phyloP scores from a whole-genome alignment of 208 protist species.

The Crithidia sp. region DNA sequence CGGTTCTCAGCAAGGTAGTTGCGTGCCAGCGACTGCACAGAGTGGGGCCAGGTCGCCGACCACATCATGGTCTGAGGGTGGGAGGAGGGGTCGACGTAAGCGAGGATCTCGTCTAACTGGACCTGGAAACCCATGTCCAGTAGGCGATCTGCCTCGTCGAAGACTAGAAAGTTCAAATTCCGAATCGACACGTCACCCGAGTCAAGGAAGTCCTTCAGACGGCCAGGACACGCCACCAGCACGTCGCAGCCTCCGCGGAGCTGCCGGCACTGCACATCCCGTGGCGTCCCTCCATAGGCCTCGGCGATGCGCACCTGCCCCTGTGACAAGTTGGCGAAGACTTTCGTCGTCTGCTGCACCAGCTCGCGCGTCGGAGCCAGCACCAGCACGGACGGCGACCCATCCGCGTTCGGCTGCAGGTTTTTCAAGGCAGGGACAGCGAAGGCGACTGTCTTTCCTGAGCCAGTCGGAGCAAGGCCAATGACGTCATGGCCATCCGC shows the following conservation, averaged over 20 bases:
- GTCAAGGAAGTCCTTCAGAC: constrained; percentile 96
- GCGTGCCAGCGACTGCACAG: constrained; percentile 80
- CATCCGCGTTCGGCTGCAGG: constrained; percentile 47
- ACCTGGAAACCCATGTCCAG: constrained; percentile 94
- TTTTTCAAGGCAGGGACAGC: constrained; percentile 92
- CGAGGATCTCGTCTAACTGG: constrained; percentile 96
- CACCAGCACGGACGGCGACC: constrained; percentile 93
- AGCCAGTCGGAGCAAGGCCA: constrained; percentile 97
- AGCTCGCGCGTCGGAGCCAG: constrained; percentile 99
- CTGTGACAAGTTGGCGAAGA: constrained; percentile 77
- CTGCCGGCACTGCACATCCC: constrained; percentile 63
- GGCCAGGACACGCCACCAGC: constrained; percentile 98
- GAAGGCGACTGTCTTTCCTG: constrained; percentile 99
- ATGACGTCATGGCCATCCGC: constrained; percentile 95
- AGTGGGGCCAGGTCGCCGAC: constrained; percentile 94
- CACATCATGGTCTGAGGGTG: constrained; percentile 97
- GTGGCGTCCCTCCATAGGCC: constrained; percentile 80
- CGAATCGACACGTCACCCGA: constrained; percentile 88
- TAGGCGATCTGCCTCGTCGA: constrained; percentile 99
- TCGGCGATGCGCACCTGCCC: constrained; percentile 71
- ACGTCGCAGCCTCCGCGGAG: constrained; percentile 84
- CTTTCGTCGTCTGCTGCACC: constrained; percentile 97
- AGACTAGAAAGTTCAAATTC: constrained; percentile 96
- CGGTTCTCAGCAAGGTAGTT: constrained; percentile 87
- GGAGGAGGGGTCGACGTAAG: constrained; percentile 50